Evolutionary conservation across 345 rosid species (phyloP), one percentile per base, ranked within the genome.

Genomic region (Crucihimalaya himalaica): DNA sequence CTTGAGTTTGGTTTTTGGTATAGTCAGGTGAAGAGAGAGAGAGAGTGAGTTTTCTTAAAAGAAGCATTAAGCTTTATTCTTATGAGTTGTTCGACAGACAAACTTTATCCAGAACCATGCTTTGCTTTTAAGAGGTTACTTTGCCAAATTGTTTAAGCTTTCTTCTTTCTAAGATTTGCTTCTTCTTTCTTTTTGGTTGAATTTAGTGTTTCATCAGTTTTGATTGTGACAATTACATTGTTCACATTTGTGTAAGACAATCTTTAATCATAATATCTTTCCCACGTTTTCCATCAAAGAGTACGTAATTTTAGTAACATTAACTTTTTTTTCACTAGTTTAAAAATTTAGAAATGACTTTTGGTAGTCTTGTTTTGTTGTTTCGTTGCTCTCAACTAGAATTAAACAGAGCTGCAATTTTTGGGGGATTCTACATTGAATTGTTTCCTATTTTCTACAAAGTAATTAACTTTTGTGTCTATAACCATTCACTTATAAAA

Each of bases 71-170:
- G 50, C 50, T 42, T 42, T 15, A 5, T 42, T 9, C 47, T 6
- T 43, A 25, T 8, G 18, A 18, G 25, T 47, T 47, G 23, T 47
- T 18, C 18, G 25, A 16, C 20, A 45, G 19, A 7, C 23, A 47
- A 19, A 13, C 2, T 47, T 47, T 47, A 8, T 19, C 23, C 52
- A 79, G 86, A 58, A 81, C 91, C 80, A 81, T 83, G 68, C 81
- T 84, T 66, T 69, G 77, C 31, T 78, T 68, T 67, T 73, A 51
- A 70, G 74, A 46, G 56, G 63, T 61, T 50, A 37, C n/a, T 55
- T 23, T 50, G 19, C 28, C 34, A 46, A 10, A 53, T n/a, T 46
- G 23, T 29, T 32, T 29, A 25, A 47, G 63, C 45, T 56, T 50
- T 45, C 35, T 29, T 34, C 31, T 52, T 34, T 39, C 8, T 5